Conservation (phyloP, 257 asterid genomes). For the Capsicum baccatum region DNA sequence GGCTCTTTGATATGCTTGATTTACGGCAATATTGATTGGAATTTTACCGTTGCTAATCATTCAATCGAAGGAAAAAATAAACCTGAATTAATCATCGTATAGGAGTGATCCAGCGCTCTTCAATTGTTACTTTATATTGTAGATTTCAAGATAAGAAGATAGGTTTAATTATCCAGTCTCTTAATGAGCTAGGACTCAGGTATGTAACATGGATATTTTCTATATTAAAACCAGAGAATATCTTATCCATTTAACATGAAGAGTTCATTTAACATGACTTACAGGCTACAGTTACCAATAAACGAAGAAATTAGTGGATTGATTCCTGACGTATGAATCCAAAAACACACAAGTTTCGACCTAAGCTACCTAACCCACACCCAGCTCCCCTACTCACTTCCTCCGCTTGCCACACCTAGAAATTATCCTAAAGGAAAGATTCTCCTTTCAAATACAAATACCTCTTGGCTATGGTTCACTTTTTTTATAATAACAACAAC, state of each 20-base stretch:
- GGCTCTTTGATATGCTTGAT: constrained; percentile 6
- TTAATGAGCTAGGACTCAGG: neutral
- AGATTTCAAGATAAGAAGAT: neutral
- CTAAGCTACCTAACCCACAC: neutral
- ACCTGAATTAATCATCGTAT: neutral
- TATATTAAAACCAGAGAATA: neutral
- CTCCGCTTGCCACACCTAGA: neutral
- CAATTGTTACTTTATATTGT: neutral
- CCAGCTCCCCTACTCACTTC: neutral
- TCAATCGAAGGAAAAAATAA: neutral
- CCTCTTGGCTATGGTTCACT: neutral
- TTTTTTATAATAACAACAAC: neutral
- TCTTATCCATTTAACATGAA: constrained; percentile 7
- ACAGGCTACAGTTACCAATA: neutral
- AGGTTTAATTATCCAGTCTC: neutral
- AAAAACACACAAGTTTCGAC: neutral
- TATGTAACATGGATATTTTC: neutral
- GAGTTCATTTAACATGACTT: constrained; percentile 9
- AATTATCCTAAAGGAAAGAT: neutral
- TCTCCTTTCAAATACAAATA: constrained; percentile 6
- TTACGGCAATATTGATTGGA: neutral
- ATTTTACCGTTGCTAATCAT: neutral
- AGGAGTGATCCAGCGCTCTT: neutral
- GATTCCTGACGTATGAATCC: neutral
- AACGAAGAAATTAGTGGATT: neutral